These are phyloP conservation scores for Carex kokanica DNA, from an alignment of 176 grass and related monocot genomes.

Conservation along the genomic window DNA sequence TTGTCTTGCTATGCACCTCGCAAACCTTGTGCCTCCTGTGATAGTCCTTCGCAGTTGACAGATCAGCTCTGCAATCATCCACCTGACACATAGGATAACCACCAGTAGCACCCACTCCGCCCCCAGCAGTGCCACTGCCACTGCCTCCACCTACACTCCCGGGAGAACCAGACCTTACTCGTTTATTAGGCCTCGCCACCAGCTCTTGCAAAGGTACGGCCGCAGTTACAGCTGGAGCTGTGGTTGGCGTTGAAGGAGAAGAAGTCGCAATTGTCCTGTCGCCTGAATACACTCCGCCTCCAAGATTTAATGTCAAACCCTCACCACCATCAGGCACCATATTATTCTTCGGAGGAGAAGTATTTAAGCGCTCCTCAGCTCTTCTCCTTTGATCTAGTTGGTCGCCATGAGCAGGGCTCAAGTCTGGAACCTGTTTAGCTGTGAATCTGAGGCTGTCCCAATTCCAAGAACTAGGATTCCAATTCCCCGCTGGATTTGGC, in stretches of 20 bases:
- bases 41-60: conserved; percentile 87
- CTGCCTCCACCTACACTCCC: conserved; percentile 31
- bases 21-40: conserved; percentile 96
- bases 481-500: conserved; percentile 37
- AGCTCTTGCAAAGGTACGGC: conserved; percentile 30
- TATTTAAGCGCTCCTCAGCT: neutral
- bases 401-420: conserved; percentile 19
- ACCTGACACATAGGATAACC: conserved; percentile 96
- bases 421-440: conserved; percentile 44
- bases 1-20: conserved; percentile 79
- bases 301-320: conserved; percentile 57
- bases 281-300: conserved; percentile 15
- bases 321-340: conserved; percentile 27
- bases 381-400: conserved; percentile 30
- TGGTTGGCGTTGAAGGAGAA: conserved; percentile 22
- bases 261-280: conserved; percentile 29
- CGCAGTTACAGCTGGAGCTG: neutral
- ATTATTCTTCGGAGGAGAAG: neutral
- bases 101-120: conserved; percentile 20
- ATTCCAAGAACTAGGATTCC: conserved; percentile 87
- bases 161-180: conserved; percentile 74
- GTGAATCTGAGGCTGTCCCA: conserved; percentile 76
- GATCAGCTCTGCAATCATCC: conserved; percentile 84
- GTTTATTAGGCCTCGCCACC: conserved; percentile 53
- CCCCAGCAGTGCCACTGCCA: neutral